These are phyloP conservation scores for Debaryomyces sp. DNA, from an alignment of 1,139 yeast species.

Conservation along the genomic window DNA sequence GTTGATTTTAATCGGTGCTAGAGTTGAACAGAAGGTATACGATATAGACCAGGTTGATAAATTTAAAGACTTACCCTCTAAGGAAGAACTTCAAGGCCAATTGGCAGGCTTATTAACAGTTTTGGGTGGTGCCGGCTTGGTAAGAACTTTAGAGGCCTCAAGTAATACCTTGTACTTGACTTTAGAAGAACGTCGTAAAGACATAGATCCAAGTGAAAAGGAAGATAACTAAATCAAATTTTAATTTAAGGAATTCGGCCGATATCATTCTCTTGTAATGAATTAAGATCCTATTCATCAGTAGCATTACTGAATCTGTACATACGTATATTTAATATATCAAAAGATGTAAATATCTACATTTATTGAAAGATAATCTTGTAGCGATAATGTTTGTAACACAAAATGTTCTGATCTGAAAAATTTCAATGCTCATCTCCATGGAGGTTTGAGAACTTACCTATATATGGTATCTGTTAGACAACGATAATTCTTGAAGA, in stretches of 20 bases:
- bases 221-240: conserved; percentile 12
- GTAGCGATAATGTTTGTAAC: conserved; percentile 3
- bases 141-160: conserved; percentile 73
- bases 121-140: conserved; percentile 88
- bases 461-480: background rate
- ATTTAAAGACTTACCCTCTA: conserved; percentile 74
- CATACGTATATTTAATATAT: conserved; percentile 2
- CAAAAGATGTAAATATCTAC: background rate
- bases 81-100: conserved; percentile 75
- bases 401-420: conserved; percentile 1
- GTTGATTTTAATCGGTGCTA: conserved; percentile 82
- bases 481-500: background rate
- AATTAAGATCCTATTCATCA: background rate
- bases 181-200: conserved; percentile 60
- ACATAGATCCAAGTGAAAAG: conserved; percentile 33
- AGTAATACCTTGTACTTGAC: conserved; percentile 72
- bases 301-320: conserved; percentile 6
- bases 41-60: conserved; percentile 55
- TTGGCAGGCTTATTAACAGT: conserved; percentile 82
- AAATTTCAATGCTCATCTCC: conserved; percentile 10
- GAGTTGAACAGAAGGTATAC: conserved; percentile 62
- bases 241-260: background rate
- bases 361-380: background rate
- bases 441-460: background rate
- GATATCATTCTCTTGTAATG: background rate